Base-by-base conservation (phyloP, 345 rosid genomes). In the Lepidium africanum region DNA sequence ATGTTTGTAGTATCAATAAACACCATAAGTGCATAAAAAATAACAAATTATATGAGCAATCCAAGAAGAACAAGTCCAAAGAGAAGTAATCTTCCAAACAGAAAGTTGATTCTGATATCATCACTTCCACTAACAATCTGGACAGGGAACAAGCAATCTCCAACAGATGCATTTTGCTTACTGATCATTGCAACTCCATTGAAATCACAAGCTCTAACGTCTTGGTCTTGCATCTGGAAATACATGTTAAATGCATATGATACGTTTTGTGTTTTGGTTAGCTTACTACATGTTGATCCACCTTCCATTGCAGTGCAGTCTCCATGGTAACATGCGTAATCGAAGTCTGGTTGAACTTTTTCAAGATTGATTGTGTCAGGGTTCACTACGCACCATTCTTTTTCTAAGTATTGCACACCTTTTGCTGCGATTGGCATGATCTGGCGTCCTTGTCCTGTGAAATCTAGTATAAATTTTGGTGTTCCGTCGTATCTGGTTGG, bases 201-300 rank as follows among this genome's bases (percentile, higher is more conserved):
- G 75, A 94, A 94, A 32, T 84, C 75, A 54, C 99, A 95, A 0
- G 90, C 80, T 15, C 74, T 67, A 2, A 77, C 85, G 4, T 79
- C 79, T 70, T 91, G 99, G 50, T 78, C 74, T 2, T 81, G 73
- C 19, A 74, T 64, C 39, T 94, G 99, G 59, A 32, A 91, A 56
- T 73, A 84, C 86, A 79, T 83, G 66, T 91, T 95, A 49, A 95
- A 91, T 1, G 96, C 96, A 16, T 84, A 91, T 5, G 98, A 95
- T 8, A 60, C 36, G 58, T 71, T 84, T 2, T 69, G 77, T 1
- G 14, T 5, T 11, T n/a, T 3, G 16, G 73, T 80, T 47, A 85
- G 40, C 3, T 42, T 15, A 43, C 41, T 65, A 77, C 99, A 89
- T 0, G 90, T 59, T 5, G 82, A 48, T 0, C 87, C 93, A 0